These are phyloP conservation scores for Taphrina deformans DNA, from an alignment of 1,139 yeast genomes.

Conservation along the genomic window DNA sequence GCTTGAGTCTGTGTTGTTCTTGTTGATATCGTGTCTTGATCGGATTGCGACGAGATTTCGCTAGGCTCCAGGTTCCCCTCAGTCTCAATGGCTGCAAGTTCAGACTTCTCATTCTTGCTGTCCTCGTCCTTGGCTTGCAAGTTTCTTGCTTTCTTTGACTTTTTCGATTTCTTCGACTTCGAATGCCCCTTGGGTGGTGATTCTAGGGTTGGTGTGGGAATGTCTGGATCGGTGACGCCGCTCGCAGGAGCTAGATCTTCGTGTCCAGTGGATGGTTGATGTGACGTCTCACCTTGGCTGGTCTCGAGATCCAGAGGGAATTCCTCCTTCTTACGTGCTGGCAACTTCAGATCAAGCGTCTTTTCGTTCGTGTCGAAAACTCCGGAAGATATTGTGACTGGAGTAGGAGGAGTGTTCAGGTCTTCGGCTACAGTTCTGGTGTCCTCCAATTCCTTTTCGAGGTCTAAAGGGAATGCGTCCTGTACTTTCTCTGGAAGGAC, in stretches of 20 bases:
- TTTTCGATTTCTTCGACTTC: neutral
- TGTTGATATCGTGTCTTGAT: no score
- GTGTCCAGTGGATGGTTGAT: neutral
- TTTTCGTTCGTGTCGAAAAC: neutral
- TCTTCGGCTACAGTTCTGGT: neutral
- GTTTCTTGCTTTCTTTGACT: neutral
- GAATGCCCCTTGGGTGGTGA: neutral
- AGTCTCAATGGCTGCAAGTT: no score
- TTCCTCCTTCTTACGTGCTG: neutral
- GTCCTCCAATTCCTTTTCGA: neutral
- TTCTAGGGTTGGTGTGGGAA: neutral
- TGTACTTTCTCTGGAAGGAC: neutral
- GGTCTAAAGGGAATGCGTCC: conserved; percentile 4
- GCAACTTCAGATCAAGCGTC: neutral
- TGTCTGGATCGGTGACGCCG: neutral
- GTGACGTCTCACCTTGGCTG: neutral
- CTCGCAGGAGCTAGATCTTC: neutral
- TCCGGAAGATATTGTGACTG: conserved; percentile 10
- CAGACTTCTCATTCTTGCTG: neutral
- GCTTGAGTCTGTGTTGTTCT: no score
- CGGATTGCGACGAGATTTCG: no score
- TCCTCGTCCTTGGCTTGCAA: neutral
- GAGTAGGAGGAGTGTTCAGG: neutral
- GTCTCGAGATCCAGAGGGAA: conserved; percentile 10
- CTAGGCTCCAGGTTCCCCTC: no score